Conservation (phyloP, 192 early-diverging fungal genomes). For the Coemansia sp. region DNA sequence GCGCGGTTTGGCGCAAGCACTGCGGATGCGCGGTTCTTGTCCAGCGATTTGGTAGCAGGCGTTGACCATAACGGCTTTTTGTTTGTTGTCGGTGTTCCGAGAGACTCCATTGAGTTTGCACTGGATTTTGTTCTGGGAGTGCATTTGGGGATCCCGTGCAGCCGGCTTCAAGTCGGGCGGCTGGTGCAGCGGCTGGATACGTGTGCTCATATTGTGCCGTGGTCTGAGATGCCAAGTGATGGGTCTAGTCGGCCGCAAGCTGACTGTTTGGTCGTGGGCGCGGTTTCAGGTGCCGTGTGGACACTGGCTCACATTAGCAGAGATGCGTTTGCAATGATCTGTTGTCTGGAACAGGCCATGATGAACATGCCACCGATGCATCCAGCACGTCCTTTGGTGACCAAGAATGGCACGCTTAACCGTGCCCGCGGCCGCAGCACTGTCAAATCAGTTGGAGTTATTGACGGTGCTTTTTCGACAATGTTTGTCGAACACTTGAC, state of each 20-base stretch:
- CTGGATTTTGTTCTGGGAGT: constrained; percentile 32
- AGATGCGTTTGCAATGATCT: constrained; percentile 22
- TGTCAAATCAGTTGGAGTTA: constrained; percentile 6
- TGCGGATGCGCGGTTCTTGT: constrained; percentile 32
- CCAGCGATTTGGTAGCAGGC: constrained; percentile 22
- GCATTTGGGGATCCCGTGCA: constrained; percentile 33
- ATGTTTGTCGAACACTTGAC: constrained; percentile 25
- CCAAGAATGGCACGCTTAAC: constrained; percentile 8
- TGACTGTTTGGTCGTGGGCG: constrained; percentile 15
- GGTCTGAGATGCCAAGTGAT: constrained; percentile 4
- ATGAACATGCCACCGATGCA: constrained; percentile 15
- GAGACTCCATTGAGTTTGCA: constrained; percentile 27
- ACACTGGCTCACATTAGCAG: constrained; percentile 29
- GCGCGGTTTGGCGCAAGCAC: constrained; percentile 35
- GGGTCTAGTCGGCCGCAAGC: too few species aligned
- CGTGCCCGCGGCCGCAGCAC: constrained; percentile 9
- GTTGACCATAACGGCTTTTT: constrained; percentile 29
- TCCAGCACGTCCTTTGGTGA: constrained; percentile 36
- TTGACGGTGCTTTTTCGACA: constrained; percentile 25
- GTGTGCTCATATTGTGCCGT: constrained; percentile 19
- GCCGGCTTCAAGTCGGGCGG: constrained; percentile 16
- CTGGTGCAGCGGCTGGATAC: constrained; percentile 10
- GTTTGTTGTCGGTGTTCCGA: constrained; percentile 24
- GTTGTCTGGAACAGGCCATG: constrained; percentile 28
- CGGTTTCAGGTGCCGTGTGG: constrained; percentile 38